These are phyloP conservation scores for Heliocybe sulcata DNA, from an alignment of 1,284 basidiomycete species.

Conservation along the genomic window DNA sequence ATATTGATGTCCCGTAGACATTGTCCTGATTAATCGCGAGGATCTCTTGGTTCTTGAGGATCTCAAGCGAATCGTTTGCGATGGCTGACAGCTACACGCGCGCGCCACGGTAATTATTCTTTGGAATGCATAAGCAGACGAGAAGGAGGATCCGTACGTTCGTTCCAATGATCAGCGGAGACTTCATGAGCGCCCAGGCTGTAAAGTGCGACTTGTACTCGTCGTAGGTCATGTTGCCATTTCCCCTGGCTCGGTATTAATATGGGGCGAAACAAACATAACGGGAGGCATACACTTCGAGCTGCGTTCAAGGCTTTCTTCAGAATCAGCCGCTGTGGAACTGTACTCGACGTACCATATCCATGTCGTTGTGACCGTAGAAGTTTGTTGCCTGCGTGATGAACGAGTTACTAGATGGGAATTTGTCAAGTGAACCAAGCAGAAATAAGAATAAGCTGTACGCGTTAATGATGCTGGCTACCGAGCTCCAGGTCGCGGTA, in stretches of 20 bases:
- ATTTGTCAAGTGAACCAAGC: neutral
- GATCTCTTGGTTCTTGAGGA: conserved; percentile 31
- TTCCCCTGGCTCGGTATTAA: conserved; percentile 33
- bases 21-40: conserved; percentile 40
- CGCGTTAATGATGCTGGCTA: conserved; percentile 36
- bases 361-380: conserved; percentile 54
- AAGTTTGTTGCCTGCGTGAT: conserved; percentile 49
- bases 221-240: conserved; percentile 47
- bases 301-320: conserved; percentile 22
- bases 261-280: neutral
- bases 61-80: conserved; percentile 25
- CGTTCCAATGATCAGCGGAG: conserved; percentile 42
- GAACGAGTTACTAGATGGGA: conserved; percentile 25
- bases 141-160: conserved; percentile 22
- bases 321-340: neutral
- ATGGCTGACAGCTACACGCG: conserved; percentile 25
- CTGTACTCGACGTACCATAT: conserved; percentile 36
- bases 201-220: conserved; percentile 60
- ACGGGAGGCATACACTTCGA: conserved; percentile 38
- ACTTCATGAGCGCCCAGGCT: conserved; percentile 60
- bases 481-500: conserved; percentile 26
- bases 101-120: no score
- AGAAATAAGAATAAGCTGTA: conserved; percentile 9
- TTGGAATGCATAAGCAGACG: neutral
- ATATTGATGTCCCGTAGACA: conserved; percentile 29